Conservation (phyloP, 495 filamentous ascomycete species). For the Xylaria intraflava region DNA sequence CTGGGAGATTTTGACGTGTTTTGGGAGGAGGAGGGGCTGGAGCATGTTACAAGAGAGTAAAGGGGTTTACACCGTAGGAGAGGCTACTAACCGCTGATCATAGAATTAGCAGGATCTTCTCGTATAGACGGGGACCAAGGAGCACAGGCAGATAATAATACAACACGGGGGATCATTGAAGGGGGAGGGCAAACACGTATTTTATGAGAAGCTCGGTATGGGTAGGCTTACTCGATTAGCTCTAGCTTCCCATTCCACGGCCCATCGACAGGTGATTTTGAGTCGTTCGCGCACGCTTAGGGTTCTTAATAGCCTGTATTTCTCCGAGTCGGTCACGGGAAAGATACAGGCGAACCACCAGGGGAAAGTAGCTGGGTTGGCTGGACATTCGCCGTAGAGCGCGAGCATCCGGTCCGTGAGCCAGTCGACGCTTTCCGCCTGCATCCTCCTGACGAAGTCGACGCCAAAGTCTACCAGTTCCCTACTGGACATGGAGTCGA, state of each 20-base stretch:
- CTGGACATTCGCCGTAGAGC: constrained; percentile 70
- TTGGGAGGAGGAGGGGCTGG: neutral
- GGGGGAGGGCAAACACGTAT: neutral
- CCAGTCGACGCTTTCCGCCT: constrained; percentile 61
- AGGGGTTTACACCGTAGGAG: neutral
- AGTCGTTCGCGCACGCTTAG: constrained; percentile 71
- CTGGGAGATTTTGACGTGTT: neutral
- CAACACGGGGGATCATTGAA: neutral
- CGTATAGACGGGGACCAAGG: neutral
- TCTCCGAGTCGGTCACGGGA: constrained; percentile 69
- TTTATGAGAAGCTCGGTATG: neutral
- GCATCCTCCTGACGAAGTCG: constrained; percentile 62
- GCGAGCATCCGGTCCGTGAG: constrained; percentile 59
- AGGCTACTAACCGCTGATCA: constrained; percentile 5
- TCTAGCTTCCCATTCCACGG: constrained; percentile 62
- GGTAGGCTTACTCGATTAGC: constrained; percentile 61
- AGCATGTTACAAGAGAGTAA: neutral
- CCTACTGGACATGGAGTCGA: constrained; percentile 61
- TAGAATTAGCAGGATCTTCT: neutral
- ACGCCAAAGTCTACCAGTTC: constrained; percentile 57
- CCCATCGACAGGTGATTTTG: constrained; percentile 73
- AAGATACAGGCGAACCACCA: constrained; percentile 88
- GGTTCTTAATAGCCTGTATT: constrained; percentile 64
- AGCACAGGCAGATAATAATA: neutral
- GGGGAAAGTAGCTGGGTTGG: constrained; percentile 69